phyloP scores from a whole-genome alignment of 805 yeast genomes.

The Diddensiella santjacobensis region DNA sequence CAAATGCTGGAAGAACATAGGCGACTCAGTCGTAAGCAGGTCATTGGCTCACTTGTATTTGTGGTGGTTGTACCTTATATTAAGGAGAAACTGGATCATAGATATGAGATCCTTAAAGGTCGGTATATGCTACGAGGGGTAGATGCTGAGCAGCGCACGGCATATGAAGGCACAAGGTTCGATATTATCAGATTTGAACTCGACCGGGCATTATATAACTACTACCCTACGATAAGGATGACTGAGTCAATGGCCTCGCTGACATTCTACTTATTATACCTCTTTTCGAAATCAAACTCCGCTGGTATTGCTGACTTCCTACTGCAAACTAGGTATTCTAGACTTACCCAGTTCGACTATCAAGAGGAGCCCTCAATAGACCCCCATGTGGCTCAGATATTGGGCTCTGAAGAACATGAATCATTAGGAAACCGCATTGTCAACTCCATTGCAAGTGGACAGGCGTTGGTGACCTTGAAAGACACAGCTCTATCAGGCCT shows the following conservation, averaged over 20 bases:
- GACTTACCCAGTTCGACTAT: conserved; percentile 42
- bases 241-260: conserved; percentile 48
- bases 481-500: conserved; percentile 23
- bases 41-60: conserved; percentile 46
- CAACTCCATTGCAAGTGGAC: conserved; percentile 28
- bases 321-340: conserved; percentile 60
- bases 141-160: conserved; percentile 26
- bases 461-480: conserved; percentile 28
- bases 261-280: conserved; percentile 55
- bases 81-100: conserved; percentile 59
- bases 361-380: conserved; percentile 20
- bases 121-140: conserved; percentile 49
- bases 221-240: conserved; percentile 59
- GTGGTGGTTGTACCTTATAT: conserved; percentile 66
- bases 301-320: conserved; percentile 60
- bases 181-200: conserved; percentile 29
- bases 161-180: conserved; percentile 14
- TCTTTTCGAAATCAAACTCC: conserved; percentile 63
- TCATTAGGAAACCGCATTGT: conserved; percentile 16
- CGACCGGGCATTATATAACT: conserved; percentile 43
- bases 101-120: conserved; percentile 62
- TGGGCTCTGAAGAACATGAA: conserved; percentile 4
- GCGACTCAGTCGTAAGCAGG: conserved; percentile 52
- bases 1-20: conserved; percentile 47
- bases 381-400: conserved; percentile 1